A percentile compares a stretch with the other conserved stretches of the same genome.
phyloP scores from a whole-genome alignment of 768 basidiomycete genomes.

The Boletus fagicola region DNA sequence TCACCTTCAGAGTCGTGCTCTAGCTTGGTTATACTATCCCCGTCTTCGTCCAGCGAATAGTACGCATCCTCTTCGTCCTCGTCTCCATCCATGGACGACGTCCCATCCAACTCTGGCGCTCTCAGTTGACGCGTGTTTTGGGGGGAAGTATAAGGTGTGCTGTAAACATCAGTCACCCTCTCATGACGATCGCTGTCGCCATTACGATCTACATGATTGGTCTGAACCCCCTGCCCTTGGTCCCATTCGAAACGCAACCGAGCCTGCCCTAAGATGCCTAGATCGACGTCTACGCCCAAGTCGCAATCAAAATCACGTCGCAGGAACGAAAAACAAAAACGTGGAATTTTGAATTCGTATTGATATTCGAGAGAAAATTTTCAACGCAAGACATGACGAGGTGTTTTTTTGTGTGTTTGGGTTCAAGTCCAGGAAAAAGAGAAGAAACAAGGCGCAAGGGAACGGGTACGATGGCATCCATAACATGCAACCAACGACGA shows the following conservation, averaged over 20 bases:
- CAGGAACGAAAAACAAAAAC: slow-evolving; percentile 4
- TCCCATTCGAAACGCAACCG: not conserved
- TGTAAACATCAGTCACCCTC: slow-evolving; percentile 19
- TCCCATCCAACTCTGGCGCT: slow-evolving; percentile 7
- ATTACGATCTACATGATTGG: not conserved
- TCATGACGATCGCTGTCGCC: slow-evolving; percentile 7
- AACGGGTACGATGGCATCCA: slow-evolving; percentile 13
- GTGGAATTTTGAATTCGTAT: slow-evolving; percentile 15
- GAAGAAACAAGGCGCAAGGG: not conserved
- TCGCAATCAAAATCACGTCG: slow-evolving; percentile 12
- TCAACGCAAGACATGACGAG: slow-evolving; percentile 3
- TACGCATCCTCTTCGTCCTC: slow-evolving; percentile 36
- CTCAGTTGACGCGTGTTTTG: slow-evolving; percentile 8
- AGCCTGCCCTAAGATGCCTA: not conserved
- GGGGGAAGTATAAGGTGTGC: slow-evolving; percentile 26
- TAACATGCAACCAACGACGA: slow-evolving; percentile 11
- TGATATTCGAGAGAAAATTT: slow-evolving; percentile 4
- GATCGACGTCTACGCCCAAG: slow-evolving; percentile 6
- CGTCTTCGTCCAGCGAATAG: slow-evolving; percentile 31
- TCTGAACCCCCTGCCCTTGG: not conserved
- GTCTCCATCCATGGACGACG: slow-evolving; percentile 21
- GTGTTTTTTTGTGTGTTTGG: slow-evolving; percentile 7
- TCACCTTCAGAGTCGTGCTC: slow-evolving; percentile 27
- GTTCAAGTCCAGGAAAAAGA: slow-evolving; percentile 1
- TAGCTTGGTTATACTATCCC: slow-evolving; percentile 17